Conservation (phyloP, 225 moss, liverwort and hornwort species). For the Thuidium tamariscinum region DNA sequence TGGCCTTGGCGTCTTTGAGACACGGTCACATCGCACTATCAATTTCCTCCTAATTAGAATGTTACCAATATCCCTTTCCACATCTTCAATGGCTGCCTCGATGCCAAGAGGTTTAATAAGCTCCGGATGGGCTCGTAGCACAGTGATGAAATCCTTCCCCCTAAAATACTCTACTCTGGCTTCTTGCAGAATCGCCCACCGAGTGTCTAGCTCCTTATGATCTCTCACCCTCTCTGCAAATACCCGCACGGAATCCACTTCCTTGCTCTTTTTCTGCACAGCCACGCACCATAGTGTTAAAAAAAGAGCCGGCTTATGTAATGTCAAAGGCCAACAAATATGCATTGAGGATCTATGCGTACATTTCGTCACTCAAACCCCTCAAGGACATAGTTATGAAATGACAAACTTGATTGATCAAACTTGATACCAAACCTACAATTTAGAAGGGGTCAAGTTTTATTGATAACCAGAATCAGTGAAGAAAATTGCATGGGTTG, state of each 20-base stretch:
- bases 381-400: not conserved
- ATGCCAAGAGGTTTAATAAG: slow-evolving; percentile 52
- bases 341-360: not conserved
- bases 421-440: not conserved
- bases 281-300: not conserved
- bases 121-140: slow-evolving; percentile 73
- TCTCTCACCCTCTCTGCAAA: slow-evolving; percentile 88
- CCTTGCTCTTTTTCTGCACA: slow-evolving; percentile 48
- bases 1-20: slow-evolving; percentile 73
- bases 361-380: not conserved
- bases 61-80: slow-evolving; percentile 64
- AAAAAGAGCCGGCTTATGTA: not conserved
- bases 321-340: not conserved
- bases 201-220: slow-evolving; percentile 88
- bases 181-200: slow-evolving; percentile 96
- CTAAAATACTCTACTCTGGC: slow-evolving; percentile 91
- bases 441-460: not conserved
- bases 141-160: slow-evolving; percentile 67
- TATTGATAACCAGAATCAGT: not conserved
- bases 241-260: slow-evolving; percentile 43
- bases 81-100: slow-evolving; percentile 54
- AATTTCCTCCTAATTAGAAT: slow-evolving; percentile 67
- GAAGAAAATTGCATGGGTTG: not conserved
- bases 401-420: not conserved
- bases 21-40: slow-evolving; percentile 77